phyloP scores from a whole-genome alignment of 495 filamentous ascomycete species.

The Tuber umbilicatum region DNA sequence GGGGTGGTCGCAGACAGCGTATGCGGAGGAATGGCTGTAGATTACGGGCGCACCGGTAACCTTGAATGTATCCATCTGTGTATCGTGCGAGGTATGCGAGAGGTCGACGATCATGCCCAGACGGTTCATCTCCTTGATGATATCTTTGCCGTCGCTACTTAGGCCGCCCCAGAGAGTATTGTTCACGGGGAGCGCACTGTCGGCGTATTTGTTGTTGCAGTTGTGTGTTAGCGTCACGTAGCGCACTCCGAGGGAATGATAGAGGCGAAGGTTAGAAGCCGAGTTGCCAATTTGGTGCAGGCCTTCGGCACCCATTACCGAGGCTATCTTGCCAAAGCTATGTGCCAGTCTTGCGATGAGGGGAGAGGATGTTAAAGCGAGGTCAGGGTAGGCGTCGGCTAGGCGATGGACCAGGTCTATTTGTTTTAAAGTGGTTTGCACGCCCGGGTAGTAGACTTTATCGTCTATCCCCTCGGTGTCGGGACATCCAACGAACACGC shows the following conservation, averaged over 20 bases:
- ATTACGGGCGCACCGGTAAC: slow-evolving; percentile 62
- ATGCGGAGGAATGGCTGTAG: slow-evolving; percentile 64
- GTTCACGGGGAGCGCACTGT: slow-evolving; percentile 59
- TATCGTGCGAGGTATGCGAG: slow-evolving; percentile 60
- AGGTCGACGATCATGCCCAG: slow-evolving; percentile 74
- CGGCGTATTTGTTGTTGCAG: slow-evolving; percentile 86
- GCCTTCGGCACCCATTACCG: slow-evolving; percentile 78
- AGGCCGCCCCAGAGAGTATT: slow-evolving; percentile 56
- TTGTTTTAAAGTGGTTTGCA: slow-evolving; percentile 70
- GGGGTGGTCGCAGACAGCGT: slow-evolving; percentile 60
- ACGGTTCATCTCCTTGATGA: slow-evolving; percentile 73
- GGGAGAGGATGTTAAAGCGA: slow-evolving; percentile 58
- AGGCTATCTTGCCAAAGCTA: slow-evolving; percentile 49
- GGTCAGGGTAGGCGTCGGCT: slow-evolving; percentile 60
- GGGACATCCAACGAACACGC: slow-evolving; percentile 74
- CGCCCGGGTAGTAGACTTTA: slow-evolving; percentile 54
- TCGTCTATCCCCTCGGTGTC: slow-evolving; percentile 60
- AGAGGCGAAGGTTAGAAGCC: slow-evolving; percentile 65
- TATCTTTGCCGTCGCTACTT: slow-evolving; percentile 57
- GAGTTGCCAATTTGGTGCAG: slow-evolving; percentile 93
- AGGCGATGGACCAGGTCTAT: slow-evolving; percentile 74
- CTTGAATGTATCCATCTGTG: slow-evolving; percentile 61
- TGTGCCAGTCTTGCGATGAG: slow-evolving; percentile 52
- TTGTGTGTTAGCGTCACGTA: slow-evolving; percentile 90
- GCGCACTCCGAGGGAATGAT: slow-evolving; percentile 71